These are phyloP conservation scores for Mycosphaerelloides madeirae DNA, from an alignment of 2,329 filamentous ascomycete genomes.

Conservation along the genomic window DNA sequence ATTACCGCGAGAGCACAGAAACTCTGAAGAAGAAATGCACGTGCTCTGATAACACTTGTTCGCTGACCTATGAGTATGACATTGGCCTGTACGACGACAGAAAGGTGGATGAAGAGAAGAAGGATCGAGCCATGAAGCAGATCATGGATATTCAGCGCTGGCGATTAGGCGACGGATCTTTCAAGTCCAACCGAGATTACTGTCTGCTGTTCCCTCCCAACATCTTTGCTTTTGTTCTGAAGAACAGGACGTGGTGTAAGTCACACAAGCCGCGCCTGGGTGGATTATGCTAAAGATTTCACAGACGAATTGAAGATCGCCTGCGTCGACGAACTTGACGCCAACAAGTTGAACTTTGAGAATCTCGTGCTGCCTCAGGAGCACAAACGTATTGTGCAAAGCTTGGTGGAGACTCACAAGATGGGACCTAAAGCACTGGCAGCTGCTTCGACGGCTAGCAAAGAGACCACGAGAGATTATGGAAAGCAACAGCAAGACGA, in stretches of 20 bases:
- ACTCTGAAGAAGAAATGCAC: background rate
- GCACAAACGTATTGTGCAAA: constrained; percentile 9
- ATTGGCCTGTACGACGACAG: background rate
- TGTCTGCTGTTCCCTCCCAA: background rate
- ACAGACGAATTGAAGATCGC: background rate
- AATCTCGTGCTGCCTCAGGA: constrained; percentile 5
- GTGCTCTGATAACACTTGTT: background rate
- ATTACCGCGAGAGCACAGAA: background rate
- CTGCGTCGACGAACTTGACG: background rate
- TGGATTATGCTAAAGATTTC: background rate
- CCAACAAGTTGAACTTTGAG: background rate
- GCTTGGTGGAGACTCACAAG: constrained; percentile 8
- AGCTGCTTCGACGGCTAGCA: constrained; percentile 4
- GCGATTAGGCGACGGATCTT: background rate
- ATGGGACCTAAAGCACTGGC: constrained; percentile 11
- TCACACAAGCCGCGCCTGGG: background rate
- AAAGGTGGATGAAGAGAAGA: background rate
- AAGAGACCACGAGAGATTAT: background rate
- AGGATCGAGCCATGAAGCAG: background rate
- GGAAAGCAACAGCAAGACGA: too few relatives aligned
- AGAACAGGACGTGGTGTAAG: constrained; percentile 1
- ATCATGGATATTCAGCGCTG: background rate
- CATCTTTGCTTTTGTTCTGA: constrained; percentile 1
- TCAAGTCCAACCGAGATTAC: background rate
- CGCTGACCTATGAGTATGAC: background rate